phyloP scores from a whole-genome alignment of 2,329 filamentous ascomycete genomes.

The Rosellinia necatrix region DNA sequence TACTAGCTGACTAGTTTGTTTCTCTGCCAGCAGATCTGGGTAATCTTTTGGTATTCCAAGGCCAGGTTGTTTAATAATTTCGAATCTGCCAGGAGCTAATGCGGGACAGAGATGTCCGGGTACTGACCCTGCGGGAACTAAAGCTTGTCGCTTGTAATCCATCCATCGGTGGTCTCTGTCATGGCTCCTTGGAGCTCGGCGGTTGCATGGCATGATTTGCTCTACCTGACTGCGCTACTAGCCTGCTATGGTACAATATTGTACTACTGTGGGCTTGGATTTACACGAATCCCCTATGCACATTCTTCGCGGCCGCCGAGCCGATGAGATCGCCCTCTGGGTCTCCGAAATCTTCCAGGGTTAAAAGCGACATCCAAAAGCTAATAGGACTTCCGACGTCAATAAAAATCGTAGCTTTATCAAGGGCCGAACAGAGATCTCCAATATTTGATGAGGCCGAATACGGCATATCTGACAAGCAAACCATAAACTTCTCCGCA shows the following conservation, averaged over 20 bases:
- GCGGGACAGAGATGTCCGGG: neutral
- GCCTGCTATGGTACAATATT: neutral
- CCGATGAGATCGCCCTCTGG: neutral
- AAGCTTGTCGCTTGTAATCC: neutral
- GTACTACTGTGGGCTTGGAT: neutral
- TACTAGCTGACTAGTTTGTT: too few species aligned
- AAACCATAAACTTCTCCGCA: too few species aligned
- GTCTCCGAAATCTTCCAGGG: neutral
- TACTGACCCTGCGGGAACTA: neutral
- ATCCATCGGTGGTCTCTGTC: too few species aligned
- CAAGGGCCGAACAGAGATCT: neutral
- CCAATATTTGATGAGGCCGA: neutral
- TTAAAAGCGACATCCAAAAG: neutral
- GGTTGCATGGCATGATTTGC: too few species aligned
- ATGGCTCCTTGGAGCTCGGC: too few species aligned
- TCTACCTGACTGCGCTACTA: neutral
- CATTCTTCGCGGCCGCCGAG: neutral
- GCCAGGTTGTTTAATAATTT: too few species aligned
- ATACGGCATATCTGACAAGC: conserved; percentile 12
- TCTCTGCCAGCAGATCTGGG: neutral
- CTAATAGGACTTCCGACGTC: neutral
- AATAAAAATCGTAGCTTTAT: neutral
- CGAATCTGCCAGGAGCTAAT: too few species aligned
- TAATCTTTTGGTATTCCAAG: neutral
- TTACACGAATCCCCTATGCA: conserved; percentile 4